Evolutionary conservation across 2,329 filamentous ascomycete genomes (phyloP), one percentile per base, ranked within the genome.

Genomic region (Tolypocladium nubicola): DNA sequence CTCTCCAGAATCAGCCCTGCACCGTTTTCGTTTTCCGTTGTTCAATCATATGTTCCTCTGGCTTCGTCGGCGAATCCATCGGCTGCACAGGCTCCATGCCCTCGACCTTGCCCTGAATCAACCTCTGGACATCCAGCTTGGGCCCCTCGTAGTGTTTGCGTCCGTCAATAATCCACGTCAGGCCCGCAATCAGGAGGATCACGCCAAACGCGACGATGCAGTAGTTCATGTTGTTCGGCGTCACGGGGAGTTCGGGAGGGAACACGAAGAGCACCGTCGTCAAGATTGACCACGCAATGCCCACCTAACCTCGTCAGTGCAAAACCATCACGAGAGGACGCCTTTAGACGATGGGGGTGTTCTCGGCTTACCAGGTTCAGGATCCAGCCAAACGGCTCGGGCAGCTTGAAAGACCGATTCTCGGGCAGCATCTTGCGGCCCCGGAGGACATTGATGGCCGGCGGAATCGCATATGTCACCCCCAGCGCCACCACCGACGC

Each of bases 261-360:
- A 90, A 89, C 23, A 90, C 77, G 71, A 90, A 90, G 0, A 91
- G 76, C 1, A 90, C 82, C 0, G 86, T 90, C 0, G 87, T 90
- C n/a, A 90, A 68, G 14, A 83, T 72, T 1, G 86, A 81, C 71
- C 87, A 91, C 0, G 74, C 73, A 52, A 91, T 76, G 6, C 87
- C 87, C 35, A 70, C 58, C 64, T 65, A n/a, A 9, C 14, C 19
- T 3, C 7, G 26, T 54, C 3, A 41, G 26, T 9, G 10, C 37
- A 9, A 1, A 4, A 45, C 5, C 35, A 21, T 1, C 23, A 49
- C 52, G 43, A 1, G 5, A 7, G 7, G 23, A 14, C 13, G 10
- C 21, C 6, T 21, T 11, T 2, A 23, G 13, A 2, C 4, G 19
- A 4, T 21, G 19, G 30, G 2, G 10, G 6, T 13, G 3, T 3